Conservation (phyloP, 495 filamentous ascomycete genomes). For the Penicillium tannophilum region DNA sequence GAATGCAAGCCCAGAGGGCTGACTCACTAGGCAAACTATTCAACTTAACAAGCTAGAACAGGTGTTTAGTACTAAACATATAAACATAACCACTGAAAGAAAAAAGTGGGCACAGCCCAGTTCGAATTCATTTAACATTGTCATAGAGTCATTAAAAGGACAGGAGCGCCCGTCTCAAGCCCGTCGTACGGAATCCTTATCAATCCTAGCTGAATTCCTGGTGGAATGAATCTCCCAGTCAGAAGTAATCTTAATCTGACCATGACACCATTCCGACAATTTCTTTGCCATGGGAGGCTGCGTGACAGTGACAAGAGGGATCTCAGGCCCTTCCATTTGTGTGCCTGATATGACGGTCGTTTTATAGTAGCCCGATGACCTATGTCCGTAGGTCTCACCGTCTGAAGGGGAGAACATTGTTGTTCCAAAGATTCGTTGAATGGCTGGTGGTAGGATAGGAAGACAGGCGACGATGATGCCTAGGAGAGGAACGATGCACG, state of each 20-base stretch:
- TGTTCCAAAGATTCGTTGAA: conserved; percentile 9
- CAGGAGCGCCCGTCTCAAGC: not conserved
- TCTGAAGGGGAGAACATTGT: conserved; percentile 9
- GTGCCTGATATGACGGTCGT: conserved; percentile 12
- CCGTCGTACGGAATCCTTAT: conserved; percentile 4
- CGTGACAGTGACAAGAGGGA: conserved; percentile 24
- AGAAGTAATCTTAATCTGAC: conserved; percentile 31
- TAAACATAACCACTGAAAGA: not conserved
- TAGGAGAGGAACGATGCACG: conserved; percentile 14
- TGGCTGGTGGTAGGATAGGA: conserved; percentile 15
- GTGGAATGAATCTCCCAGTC: conserved; percentile 36
- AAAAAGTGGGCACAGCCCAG: not conserved
- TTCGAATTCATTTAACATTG: not conserved
- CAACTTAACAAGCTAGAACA: too few species aligned
- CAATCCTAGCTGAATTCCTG: conserved; percentile 18
- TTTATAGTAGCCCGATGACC: conserved; percentile 18
- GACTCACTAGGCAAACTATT: too few species aligned
- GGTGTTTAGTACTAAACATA: too few species aligned
- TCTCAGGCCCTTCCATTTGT: conserved; percentile 22
- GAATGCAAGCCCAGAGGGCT: too few species aligned
- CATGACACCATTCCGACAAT: conserved; percentile 21
- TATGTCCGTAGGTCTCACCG: not conserved
- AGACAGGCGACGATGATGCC: conserved; percentile 27
- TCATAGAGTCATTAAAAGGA: not conserved
- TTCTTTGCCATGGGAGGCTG: conserved; percentile 25